Evolutionary conservation across 441 rosid species (phyloP), one percentile per base, ranked within the genome.

Genomic region (Adansonia madagascariensis): DNA sequence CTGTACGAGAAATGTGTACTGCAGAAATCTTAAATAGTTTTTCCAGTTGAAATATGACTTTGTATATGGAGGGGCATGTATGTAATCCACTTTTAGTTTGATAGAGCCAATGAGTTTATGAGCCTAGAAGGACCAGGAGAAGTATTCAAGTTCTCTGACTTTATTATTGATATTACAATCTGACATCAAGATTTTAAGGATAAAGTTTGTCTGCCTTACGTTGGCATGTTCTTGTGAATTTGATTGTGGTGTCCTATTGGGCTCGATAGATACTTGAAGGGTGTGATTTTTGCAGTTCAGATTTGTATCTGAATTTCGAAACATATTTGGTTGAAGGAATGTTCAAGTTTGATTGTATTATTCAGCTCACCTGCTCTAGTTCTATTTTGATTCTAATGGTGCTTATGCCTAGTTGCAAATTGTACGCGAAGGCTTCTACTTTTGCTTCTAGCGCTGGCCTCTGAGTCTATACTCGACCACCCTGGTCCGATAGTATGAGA

Each of bases 1-100:
- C 84, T 97, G 73, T 94, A 94, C 22, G 98, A 97, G 88, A 81
- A 88, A 76, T 86, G 77, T 56, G 88, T 94, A 70, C 91, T 94
- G 49, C 91, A 83, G 77, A 94, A 90, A 86, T 86, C 87, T 0
- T 87, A 68, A 76, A 35, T 60, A 43, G 69, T 71, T 70, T 64
- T 65, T 35, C 0, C 6, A 7, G 20, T 12, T 64, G 71, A 39
- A 78, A 11, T 83, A 85, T 55, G 76, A 46, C 78, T 31, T 31
- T 85, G 85, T 85, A 83, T 76, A 85, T 78, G 65, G 18, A 55
- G 59, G 69, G 63, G 52, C 22, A 31, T 31, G 35, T 31, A 39
- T 78, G 82, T 77, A 78, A 66, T 77, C 55, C 79, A 61, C 63
- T 47, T 15, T 50, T 77, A 64, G 75, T 61, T 60, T 12, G 80